Evolutionary conservation across 1,284 basidiomycete genomes (phyloP), one percentile per base, ranked within the genome.

Genomic region (Ganoderma boninense): DNA sequence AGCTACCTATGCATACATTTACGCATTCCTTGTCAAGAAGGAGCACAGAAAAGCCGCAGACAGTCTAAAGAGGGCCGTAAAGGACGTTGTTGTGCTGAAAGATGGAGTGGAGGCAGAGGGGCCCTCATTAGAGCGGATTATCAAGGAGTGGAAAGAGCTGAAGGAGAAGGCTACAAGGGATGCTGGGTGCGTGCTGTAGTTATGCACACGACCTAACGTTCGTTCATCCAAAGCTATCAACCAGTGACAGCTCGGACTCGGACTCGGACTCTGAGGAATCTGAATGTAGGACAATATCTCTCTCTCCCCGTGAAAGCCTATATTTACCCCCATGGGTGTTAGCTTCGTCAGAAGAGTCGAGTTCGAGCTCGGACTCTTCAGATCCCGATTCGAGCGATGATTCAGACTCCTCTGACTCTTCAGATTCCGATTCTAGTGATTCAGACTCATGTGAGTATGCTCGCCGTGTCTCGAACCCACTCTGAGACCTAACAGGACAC

Each of bases 1-100:
- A 94, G 93, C 85, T 42, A 92, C 91, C 14, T 95, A 94, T 83
- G 85, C 87, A 73, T 81, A 93, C 68, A 88, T 95, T 68, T 87
- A 94, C 77, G 82, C 87, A n/a, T 95, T 95, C 80, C 84, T 95
- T 49, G 83, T 79, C 68, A 87, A 87, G 74, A 88, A 85, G 63
- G 84, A 86, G 0, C 91, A 94, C 77, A 76, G 78, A 35, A 93
- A 92, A 76, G 90, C 88, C 26, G 90, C 92, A 18, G 83, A 87
- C 65, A 89, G 90, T 0, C 69, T 82, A 16, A 80, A 77, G 69
- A 79, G 90, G 75, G 91, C 91, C 29, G 91, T 86, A 20, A 89
- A 88, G 79, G 83, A 86, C 65, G 77, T 87, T 26, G 85, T 91
- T 38, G 81, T 88, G 32, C 80, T 92, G 44, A 88, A 89, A 71